Conservation (phyloP, 305 asterid genomes). For the Fraxinus sp. region DNA sequence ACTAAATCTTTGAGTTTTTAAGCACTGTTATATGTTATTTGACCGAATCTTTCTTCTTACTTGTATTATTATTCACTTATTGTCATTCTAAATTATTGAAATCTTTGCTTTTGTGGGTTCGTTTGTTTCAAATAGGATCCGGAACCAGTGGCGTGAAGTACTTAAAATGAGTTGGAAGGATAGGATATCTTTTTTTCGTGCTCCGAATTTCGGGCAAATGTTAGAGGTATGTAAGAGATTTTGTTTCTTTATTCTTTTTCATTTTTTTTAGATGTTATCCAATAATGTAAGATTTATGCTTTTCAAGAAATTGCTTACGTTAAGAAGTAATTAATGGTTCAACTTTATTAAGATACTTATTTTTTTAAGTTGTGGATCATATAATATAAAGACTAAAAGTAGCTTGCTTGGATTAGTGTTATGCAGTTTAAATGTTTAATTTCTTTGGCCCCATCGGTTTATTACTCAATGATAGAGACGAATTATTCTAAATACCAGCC, state of each 20-base stretch:
- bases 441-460: background rate
- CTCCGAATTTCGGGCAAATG: conserved; percentile 24
- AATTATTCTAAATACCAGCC: background rate
- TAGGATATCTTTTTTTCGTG: conserved; percentile 15
- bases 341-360: background rate
- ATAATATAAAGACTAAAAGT: background rate
- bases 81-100: background rate
- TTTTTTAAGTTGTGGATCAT: background rate
- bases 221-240: conserved; percentile 32
- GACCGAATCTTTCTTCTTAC: background rate
- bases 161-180: conserved; percentile 35
- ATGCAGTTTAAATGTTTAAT: background rate
- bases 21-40: background rate
- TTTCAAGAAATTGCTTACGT: background rate
- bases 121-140: background rate
- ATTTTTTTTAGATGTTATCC: background rate
- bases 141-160: conserved; percentile 1
- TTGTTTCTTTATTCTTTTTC: background rate
- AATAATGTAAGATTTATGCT: background rate
- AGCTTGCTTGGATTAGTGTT: background rate
- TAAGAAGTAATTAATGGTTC: background rate
- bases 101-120: background rate
- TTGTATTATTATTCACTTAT: background rate
- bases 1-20: background rate
- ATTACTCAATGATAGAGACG: background rate